These are phyloP conservation scores for Candolleomyces efflorescens DNA, from an alignment of 768 basidiomycete genomes.

Conservation along the genomic window DNA sequence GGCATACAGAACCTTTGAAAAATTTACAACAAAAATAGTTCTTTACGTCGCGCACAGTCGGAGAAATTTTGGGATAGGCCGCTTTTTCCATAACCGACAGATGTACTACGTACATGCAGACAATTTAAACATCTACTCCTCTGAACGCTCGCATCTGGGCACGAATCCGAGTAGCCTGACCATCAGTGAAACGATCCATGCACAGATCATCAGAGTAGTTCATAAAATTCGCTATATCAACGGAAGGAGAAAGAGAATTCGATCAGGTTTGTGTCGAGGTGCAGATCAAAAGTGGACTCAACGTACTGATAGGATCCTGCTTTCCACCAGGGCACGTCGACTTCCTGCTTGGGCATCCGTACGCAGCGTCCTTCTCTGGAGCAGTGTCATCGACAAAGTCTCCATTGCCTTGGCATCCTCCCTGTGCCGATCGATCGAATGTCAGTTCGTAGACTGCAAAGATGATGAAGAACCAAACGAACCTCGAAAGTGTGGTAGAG, in stretches of 20 bases:
- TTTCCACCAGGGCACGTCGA: constrained; percentile 19
- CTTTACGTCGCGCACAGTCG: too few species aligned
- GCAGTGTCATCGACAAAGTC: constrained; percentile 38
- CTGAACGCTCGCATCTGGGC: constrained; percentile 10
- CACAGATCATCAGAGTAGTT: constrained; percentile 44
- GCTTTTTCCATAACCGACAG: too few species aligned
- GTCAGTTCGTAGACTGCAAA: too few species aligned
- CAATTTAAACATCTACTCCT: constrained; percentile 4
- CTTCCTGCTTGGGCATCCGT: constrained; percentile 23
- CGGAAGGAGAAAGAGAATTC: background rate
- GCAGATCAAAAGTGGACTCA: background rate
- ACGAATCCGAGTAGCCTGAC: constrained; percentile 35
- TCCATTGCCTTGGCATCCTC: constrained; percentile 32
- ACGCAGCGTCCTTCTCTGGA: constrained; percentile 29
- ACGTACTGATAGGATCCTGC: constrained; percentile 15
- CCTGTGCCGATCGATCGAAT: constrained; percentile 15
- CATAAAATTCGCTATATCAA: constrained; percentile 39
- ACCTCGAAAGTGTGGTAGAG: constrained; percentile 55
- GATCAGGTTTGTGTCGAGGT: background rate
- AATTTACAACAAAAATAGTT: too few species aligned
- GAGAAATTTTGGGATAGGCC: too few species aligned
- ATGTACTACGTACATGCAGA: too few species aligned
- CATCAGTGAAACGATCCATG: constrained; percentile 39
- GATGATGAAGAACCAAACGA: background rate
- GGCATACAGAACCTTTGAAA: too few species aligned